Percentiles rank a stretch among this genome's conserved stretches.
Evolutionary conservation across 139 green algal genomes (phyloP).

Genomic region (Helicosporidium sp.): DNA sequence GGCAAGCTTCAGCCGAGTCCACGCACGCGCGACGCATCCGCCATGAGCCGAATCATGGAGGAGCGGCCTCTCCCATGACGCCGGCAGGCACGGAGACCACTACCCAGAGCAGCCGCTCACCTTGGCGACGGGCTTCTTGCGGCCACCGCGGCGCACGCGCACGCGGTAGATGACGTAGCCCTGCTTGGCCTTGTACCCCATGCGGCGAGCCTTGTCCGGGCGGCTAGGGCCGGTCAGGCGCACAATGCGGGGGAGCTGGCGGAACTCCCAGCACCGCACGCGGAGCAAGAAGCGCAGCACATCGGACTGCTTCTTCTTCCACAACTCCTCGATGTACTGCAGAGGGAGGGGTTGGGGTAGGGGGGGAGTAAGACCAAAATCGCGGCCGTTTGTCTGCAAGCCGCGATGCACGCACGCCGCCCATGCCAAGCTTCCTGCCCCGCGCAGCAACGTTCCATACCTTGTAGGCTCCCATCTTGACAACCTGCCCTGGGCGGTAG

Average conservation of each 20-base stretch:
- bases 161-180: conserved; percentile 91
- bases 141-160: conserved; percentile 81
- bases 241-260: conserved; percentile 78
- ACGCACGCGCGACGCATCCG: too few relatives aligned
- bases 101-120: too few relatives aligned
- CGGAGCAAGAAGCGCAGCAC: conserved; percentile 94
- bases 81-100: too few relatives aligned
- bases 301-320: conserved; percentile 97
- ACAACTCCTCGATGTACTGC: conserved; percentile 97
- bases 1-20: neutral
- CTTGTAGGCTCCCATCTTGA: conserved; percentile 40
- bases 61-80: neutral
- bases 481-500: neutral
- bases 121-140: conserved; percentile 90
- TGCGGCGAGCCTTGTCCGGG: conserved; percentile 87
- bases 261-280: conserved; percentile 98
- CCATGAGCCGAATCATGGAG: neutral
- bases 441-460: conserved; percentile 5
- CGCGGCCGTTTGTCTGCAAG: neutral
- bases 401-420: neutral
- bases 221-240: conserved; percentile 67
- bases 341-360: neutral
- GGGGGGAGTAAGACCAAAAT: neutral
- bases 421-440: neutral
- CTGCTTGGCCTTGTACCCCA: conserved; percentile 97